These are phyloP conservation scores for Chlorophyllum brunneum DNA, from an alignment of 768 basidiomycete species.

Conservation along the genomic window DNA sequence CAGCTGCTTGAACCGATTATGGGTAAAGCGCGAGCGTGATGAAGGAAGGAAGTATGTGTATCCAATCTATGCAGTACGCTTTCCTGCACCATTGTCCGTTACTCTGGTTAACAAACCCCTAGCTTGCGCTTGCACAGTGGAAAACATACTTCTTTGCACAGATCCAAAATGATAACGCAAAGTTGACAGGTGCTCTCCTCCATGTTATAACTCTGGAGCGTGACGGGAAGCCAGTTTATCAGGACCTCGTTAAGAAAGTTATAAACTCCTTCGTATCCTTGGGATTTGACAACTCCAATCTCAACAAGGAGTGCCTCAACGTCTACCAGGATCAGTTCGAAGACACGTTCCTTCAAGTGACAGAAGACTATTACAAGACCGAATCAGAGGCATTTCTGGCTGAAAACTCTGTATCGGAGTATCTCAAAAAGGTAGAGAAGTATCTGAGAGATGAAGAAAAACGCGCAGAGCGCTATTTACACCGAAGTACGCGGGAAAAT, in stretches of 20 bases:
- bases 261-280: conserved; percentile 97
- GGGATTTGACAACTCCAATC: conserved; percentile 87
- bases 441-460: conserved; percentile 93
- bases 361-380: conserved; percentile 88
- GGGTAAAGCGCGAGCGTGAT: conserved; percentile 97
- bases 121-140: conserved; percentile 97
- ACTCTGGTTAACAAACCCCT: conserved; percentile 11
- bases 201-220: conserved; percentile 89
- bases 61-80: conserved; percentile 87
- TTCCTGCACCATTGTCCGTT: neutral
- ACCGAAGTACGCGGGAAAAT: conserved; percentile 85
- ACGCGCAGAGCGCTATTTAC: conserved; percentile 91
- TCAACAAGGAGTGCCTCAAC: conserved; percentile 91
- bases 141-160: conserved; percentile 85
- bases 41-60: conserved; percentile 96
- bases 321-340: conserved; percentile 96
- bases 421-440: conserved; percentile 94
- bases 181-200: conserved; percentile 83
- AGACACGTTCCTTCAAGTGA: conserved; percentile 80
- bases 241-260: conserved; percentile 91
- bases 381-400: conserved; percentile 93
- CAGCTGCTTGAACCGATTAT: conserved; percentile 95
- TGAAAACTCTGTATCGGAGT: conserved; percentile 91
- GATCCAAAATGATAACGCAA: conserved; percentile 75
- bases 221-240: conserved; percentile 93